These are phyloP conservation scores for Allium sativum DNA, from an alignment of 106 monocot species.

Conservation along the genomic window DNA sequence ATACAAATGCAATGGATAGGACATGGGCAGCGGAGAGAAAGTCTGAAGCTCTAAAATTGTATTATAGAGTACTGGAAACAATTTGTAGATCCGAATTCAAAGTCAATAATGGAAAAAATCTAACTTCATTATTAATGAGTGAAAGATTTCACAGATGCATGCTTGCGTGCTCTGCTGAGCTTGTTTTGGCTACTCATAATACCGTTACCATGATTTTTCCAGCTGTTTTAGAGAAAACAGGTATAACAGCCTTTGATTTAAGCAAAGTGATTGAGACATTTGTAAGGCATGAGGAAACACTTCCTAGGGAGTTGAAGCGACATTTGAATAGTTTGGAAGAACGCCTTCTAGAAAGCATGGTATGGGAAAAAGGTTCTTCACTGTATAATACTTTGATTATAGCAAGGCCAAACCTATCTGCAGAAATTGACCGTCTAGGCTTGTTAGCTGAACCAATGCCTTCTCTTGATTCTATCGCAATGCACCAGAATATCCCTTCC, in stretches of 20 bases:
- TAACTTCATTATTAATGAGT: constrained; percentile 64
- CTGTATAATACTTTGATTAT: constrained; percentile 88
- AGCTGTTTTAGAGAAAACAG: constrained; percentile 74
- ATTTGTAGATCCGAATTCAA: constrained; percentile 80
- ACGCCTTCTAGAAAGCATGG: constrained; percentile 77
- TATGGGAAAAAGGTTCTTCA: constrained; percentile 85
- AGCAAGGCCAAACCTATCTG: constrained; percentile 55
- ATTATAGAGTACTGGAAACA: constrained; percentile 78
- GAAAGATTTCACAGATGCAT: constrained; percentile 93
- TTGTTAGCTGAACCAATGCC: constrained; percentile 92
- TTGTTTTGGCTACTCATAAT: constrained; percentile 92
- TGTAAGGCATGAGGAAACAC: constrained; percentile 90
- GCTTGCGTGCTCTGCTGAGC: constrained; percentile 92
- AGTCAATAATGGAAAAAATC: constrained; percentile 47
- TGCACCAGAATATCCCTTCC: constrained; percentile 36
- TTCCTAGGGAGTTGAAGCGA: constrained; percentile 94
- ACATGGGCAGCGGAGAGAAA: constrained; percentile 89
- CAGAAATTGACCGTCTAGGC: constrained; percentile 55
- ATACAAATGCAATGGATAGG: constrained; percentile 49
- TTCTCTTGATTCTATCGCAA: constrained; percentile 78
- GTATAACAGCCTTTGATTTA: constrained; percentile 96
- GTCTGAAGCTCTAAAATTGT: constrained; percentile 75
- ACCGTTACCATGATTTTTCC: constrained; percentile 98
- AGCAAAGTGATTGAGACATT: constrained; percentile 92
- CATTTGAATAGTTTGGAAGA: constrained; percentile 95